Conservation (phyloP, 306 rosid genomes). For the Ceratonia siliqua region DNA sequence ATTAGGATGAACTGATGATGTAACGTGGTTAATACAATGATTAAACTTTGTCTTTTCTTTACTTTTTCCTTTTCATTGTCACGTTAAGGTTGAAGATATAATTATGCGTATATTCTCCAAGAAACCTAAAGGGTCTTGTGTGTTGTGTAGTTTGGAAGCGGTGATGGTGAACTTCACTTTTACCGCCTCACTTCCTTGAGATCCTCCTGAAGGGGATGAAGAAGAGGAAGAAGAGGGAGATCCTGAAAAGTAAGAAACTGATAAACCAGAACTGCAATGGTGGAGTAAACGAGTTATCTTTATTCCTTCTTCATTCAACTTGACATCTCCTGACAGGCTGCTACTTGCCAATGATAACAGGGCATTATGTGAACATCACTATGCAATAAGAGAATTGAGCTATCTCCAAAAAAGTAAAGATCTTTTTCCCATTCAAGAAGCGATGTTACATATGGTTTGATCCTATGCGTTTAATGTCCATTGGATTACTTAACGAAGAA, state of each 20-base stretch:
- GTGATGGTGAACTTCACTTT: not conserved
- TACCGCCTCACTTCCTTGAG: conserved; percentile 53
- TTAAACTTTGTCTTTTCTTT: not conserved
- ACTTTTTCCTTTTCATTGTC: not conserved
- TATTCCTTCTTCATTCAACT: conserved; percentile 16
- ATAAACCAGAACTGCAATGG: conserved; percentile 27
- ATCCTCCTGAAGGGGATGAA: conserved; percentile 54
- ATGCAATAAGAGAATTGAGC: conserved; percentile 8
- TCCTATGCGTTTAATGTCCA: no score
- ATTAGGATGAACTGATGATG: not conserved
- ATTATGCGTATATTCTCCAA: not conserved
- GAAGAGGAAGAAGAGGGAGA: conserved; percentile 50
- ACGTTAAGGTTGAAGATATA: not conserved
- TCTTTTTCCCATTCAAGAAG: not conserved
- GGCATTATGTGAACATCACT: conserved; percentile 12
- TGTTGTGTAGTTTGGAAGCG: not conserved
- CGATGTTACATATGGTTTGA: not conserved
- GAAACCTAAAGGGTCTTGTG: not conserved
- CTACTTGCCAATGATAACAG: conserved; percentile 9
- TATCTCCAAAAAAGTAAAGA: not conserved
- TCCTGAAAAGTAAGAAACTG: conserved; percentile 50
- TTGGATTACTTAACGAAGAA: no score
- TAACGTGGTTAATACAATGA: not conserved
- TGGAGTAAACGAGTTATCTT: conserved; percentile 27
- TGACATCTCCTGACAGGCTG: conserved; percentile 23